These are phyloP conservation scores for Penicillium frequentans DNA, from an alignment of 2,329 filamentous ascomycete genomes.

Conservation along the genomic window DNA sequence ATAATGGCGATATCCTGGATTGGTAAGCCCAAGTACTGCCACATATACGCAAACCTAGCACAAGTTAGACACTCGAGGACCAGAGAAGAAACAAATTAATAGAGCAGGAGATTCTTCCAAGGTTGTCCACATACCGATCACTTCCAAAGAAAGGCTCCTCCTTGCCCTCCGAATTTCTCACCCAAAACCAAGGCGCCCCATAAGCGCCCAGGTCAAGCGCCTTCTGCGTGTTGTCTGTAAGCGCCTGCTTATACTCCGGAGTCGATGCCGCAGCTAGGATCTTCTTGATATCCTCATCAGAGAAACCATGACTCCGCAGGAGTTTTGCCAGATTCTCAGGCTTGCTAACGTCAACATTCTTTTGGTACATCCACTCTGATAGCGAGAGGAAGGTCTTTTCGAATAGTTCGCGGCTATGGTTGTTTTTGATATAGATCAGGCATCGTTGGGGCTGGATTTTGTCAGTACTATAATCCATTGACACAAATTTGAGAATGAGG, in stretches of 20 bases:
- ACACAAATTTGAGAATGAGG: neutral
- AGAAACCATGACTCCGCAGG: conserved; percentile 29
- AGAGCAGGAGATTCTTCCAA: neutral
- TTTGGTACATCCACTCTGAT: conserved; percentile 64
- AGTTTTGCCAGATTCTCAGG: conserved; percentile 52
- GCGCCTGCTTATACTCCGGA: conserved; percentile 52
- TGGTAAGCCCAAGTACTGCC: conserved; percentile 61
- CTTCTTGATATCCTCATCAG: conserved; percentile 49
- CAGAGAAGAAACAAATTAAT: neutral
- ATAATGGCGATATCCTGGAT: conserved; percentile 30
- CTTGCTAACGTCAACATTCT: conserved; percentile 60
- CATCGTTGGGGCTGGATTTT: conserved; percentile 61
- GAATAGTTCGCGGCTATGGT: conserved; percentile 52
- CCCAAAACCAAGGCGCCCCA: conserved; percentile 75
- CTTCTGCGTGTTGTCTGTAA: conserved; percentile 60
- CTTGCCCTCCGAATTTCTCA: conserved; percentile 52
- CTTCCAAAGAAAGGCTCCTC: conserved; percentile 75
- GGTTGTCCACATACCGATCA: conserved; percentile 56
- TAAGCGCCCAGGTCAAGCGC: conserved; percentile 69
- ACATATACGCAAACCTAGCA: conserved; percentile 55
- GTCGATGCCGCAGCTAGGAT: conserved; percentile 57
- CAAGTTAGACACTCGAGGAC: neutral
- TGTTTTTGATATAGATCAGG: conserved; percentile 65
- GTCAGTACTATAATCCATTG: neutral
- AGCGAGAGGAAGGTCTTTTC: conserved; percentile 56